phyloP scores from a whole-genome alignment of 164 flowering plant species.

The Dillenia turbinata region DNA sequence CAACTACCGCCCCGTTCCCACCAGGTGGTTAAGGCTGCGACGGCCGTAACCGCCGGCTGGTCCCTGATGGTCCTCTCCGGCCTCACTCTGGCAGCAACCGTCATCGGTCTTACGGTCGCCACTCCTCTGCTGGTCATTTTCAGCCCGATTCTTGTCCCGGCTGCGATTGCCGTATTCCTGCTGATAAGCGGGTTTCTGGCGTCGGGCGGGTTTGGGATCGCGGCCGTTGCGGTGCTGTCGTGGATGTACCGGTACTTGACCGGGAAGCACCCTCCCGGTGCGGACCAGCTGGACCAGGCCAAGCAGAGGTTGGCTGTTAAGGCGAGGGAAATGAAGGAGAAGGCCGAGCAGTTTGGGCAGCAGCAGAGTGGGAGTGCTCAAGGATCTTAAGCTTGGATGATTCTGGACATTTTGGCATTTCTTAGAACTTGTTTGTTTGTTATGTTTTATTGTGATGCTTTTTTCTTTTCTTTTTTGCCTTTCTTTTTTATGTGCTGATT shows the following conservation, averaged over 20 bases:
- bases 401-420: no score
- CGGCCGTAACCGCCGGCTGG: constrained; percentile 24
- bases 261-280: constrained; percentile 15
- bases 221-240: constrained; percentile 13
- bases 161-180: constrained; percentile 15
- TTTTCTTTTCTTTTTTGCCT: no score
- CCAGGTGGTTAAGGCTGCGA: constrained; percentile 14
- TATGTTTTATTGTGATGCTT: no score
- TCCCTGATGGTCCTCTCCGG: constrained; percentile 20
- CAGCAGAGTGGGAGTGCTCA: neutral
- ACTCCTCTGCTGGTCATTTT: constrained; percentile 24
- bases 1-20: neutral
- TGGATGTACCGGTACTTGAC: constrained; percentile 21
- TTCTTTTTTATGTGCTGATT: no score
- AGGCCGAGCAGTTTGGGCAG: constrained; percentile 8
- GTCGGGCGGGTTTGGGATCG: constrained; percentile 19
- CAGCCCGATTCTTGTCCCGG: constrained; percentile 26
- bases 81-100: constrained; percentile 17
- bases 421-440: no score
- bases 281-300: constrained; percentile 13
- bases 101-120: constrained; percentile 16
- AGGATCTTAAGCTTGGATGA: no score
- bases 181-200: constrained; percentile 16
- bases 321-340: constrained; percentile 15
- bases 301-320: constrained; percentile 4